These are phyloP conservation scores for Begonia loranthoides DNA, from an alignment of 306 rosid species.

Conservation along the genomic window DNA sequence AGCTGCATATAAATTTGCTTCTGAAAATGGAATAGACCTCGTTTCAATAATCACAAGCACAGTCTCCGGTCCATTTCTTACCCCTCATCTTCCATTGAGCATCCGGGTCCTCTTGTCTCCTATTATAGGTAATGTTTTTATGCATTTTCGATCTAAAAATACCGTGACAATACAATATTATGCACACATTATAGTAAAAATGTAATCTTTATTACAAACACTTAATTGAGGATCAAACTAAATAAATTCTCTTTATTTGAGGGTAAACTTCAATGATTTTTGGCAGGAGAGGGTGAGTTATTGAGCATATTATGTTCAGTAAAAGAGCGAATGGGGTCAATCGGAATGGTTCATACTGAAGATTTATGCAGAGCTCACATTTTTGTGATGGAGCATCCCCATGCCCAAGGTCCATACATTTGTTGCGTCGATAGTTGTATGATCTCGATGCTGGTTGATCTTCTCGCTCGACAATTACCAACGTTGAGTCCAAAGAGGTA, in stretches of 20 bases:
- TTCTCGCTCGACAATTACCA: constrained; percentile 33
- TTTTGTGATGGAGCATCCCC: constrained; percentile 57
- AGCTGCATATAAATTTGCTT: constrained; percentile 59
- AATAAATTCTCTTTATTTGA: not conserved
- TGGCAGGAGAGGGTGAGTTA: constrained; percentile 35
- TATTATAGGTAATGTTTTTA: constrained; percentile 33
- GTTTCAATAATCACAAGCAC: constrained; percentile 58
- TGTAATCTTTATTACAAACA: not conserved
- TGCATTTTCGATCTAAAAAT: not conserved
- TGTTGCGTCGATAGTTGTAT: constrained; percentile 40
- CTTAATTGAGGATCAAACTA: not conserved
- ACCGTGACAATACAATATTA: not conserved
- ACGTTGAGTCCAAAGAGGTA: constrained; percentile 23
- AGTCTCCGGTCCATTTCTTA: constrained; percentile 69
- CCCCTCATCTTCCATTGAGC: constrained; percentile 49
- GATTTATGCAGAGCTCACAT: constrained; percentile 74
- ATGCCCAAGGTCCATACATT: constrained; percentile 51
- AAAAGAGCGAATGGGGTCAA: constrained; percentile 70
- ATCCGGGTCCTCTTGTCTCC: constrained; percentile 57
- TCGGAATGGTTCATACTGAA: constrained; percentile 55
- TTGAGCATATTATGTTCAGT: constrained; percentile 45
- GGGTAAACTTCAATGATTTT: constrained; percentile 1
- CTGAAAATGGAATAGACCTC: constrained; percentile 47
- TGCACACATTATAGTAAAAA: not conserved
- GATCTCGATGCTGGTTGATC: constrained; percentile 26